These are phyloP conservation scores for Microcyclospora tardicrescens DNA, from an alignment of 2,329 filamentous ascomycete species.

Conservation along the genomic window DNA sequence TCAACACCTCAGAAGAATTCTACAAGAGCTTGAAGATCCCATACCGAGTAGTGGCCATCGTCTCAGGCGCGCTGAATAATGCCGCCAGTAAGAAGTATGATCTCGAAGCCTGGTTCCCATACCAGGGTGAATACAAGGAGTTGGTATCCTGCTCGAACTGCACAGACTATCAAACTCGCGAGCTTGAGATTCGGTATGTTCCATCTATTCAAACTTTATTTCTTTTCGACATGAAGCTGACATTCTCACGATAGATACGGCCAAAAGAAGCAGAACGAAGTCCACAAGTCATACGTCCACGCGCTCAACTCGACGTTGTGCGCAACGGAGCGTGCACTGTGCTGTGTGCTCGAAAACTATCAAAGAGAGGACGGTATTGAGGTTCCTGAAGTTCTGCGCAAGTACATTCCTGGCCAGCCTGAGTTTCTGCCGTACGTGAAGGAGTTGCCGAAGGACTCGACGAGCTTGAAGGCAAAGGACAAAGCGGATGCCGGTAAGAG, in stretches of 20 bases:
- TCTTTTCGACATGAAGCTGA: constrained; percentile 1
- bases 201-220: constrained; percentile 3
- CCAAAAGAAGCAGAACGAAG: constrained; percentile 69
- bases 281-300: constrained; percentile 90
- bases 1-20: constrained; percentile 80
- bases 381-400: constrained; percentile 70
- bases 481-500: constrained; percentile 12
- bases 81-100: constrained; percentile 87
- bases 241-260: constrained; percentile 43
- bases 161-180: constrained; percentile 91
- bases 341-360: constrained; percentile 93
- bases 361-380: constrained; percentile 76
- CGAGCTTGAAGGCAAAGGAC: constrained; percentile 43
- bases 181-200: constrained; percentile 64
- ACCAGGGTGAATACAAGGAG: constrained; percentile 96
- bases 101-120: constrained; percentile 91
- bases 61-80: constrained; percentile 90
- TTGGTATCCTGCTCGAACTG: constrained; percentile 96
- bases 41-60: constrained; percentile 85
- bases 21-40: constrained; percentile 82
- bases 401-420: constrained; percentile 79
- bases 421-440: constrained; percentile 83
- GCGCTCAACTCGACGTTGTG: constrained; percentile 81
- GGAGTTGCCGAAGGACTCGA: constrained; percentile 67
- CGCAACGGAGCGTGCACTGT: constrained; percentile 82